These are phyloP conservation scores for Teratosphaeria pseudoeucalypti DNA, from an alignment of 2,329 filamentous ascomycete genomes.

Conservation along the genomic window DNA sequence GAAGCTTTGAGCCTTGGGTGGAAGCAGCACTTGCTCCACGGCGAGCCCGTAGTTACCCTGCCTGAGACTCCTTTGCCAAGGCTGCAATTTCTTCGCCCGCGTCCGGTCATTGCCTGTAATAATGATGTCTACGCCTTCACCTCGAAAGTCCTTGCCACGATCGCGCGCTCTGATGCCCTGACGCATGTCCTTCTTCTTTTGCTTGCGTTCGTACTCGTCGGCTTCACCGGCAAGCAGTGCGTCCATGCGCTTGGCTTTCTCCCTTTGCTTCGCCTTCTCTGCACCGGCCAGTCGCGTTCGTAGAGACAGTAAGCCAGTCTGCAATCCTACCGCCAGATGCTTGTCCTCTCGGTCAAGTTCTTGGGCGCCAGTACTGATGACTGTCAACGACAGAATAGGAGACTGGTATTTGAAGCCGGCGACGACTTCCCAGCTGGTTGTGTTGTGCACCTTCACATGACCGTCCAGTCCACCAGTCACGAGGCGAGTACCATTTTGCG, in stretches of 20 bases:
- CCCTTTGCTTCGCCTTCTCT: conserved; percentile 64
- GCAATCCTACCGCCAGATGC: conserved; percentile 89
- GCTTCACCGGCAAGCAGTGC: conserved; percentile 68
- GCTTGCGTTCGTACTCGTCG: conserved; percentile 63
- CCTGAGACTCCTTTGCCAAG: conserved; percentile 76
- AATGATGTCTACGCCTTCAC: conserved; percentile 77
- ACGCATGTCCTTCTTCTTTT: conserved; percentile 50
- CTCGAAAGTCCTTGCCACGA: conserved; percentile 66
- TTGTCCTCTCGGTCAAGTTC: conserved; percentile 61
- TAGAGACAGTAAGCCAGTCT: conserved; percentile 82
- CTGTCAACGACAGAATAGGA: conserved; percentile 73
- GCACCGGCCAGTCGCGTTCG: conserved; percentile 78
- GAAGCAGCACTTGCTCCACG: conserved; percentile 62
- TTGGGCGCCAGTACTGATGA: conserved; percentile 51
- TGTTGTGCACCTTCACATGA: conserved; percentile 95
- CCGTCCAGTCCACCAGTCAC: conserved; percentile 86
- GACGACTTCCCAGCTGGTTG: conserved; percentile 90
- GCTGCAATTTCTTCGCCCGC: conserved; percentile 52
- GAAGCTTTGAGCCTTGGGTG: conserved; percentile 7
- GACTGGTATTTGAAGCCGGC: conserved; percentile 86
- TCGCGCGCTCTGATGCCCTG: conserved; percentile 50
- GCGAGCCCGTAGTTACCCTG: conserved; percentile 67
- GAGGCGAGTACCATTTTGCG: conserved; percentile 68
- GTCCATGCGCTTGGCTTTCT: conserved; percentile 75
- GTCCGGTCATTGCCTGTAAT: conserved; percentile 64